phyloP scores from a whole-genome alignment of 345 rosid genomes.

The Linum tenue region DNA sequence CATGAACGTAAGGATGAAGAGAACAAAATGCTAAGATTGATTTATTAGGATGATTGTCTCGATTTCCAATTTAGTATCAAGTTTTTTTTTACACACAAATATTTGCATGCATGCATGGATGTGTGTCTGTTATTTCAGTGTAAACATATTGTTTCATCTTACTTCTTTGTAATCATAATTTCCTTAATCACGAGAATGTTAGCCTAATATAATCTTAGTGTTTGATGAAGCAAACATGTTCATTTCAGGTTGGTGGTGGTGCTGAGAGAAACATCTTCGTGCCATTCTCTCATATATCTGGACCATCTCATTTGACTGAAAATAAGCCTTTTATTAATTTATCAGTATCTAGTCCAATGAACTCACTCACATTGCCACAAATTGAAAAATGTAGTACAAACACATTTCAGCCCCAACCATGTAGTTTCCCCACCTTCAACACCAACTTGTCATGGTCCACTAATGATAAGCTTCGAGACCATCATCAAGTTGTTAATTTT shows the following conservation, averaged over 20 bases:
- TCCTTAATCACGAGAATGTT: no score
- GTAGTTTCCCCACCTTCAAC: constrained; percentile 28
- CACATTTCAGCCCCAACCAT: constrained; percentile 10
- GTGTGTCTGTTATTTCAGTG: no score
- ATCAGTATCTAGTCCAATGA: constrained; percentile 10
- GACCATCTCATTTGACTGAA: constrained; percentile 32
- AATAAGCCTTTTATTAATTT: constrained; percentile 25
- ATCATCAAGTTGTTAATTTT: constrained; percentile 18
- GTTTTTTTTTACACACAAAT: no score
- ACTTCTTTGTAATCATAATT: no score
- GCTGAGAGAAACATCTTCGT: constrained; percentile 28
- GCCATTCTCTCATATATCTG: constrained; percentile 26
- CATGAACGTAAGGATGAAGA: no score
- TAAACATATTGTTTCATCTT: no score
- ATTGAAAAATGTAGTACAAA: constrained; percentile 23
- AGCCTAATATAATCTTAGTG: no score
- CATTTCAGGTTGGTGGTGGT: constrained; percentile 33
- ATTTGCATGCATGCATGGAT: no score
- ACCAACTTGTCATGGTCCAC: constrained; percentile 10
- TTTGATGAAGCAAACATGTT: neutral
- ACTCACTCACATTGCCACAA: constrained; percentile 16
- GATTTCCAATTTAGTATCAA: no score
- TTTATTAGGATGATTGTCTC: no score
- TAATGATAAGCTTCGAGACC: constrained; percentile 21
- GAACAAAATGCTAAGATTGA: no score